phyloP scores from a whole-genome alignment of 1,139 yeast genomes.

The Yarrowia galli region DNA sequence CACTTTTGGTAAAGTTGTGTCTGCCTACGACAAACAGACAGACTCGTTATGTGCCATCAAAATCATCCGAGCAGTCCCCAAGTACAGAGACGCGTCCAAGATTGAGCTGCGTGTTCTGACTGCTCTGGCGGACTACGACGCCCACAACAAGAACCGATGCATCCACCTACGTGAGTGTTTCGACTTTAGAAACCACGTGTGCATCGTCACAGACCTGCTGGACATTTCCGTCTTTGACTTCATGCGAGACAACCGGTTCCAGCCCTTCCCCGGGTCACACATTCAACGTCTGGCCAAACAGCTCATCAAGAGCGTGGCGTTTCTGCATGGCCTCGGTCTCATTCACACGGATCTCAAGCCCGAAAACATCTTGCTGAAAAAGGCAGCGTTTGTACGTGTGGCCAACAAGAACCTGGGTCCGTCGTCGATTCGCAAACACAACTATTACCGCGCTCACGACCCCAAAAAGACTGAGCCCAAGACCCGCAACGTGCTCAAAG shows the following conservation, averaged over 20 bases:
- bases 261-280: slow-evolving; percentile 78
- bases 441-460: slow-evolving; percentile 39
- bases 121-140: slow-evolving; percentile 74
- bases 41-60: slow-evolving; percentile 84
- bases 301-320: slow-evolving; percentile 82
- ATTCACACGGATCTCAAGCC: slow-evolving; percentile 97
- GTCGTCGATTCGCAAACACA: slow-evolving; percentile 41
- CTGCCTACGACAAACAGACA: slow-evolving; percentile 57
- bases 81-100: slow-evolving; percentile 56
- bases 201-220: slow-evolving; percentile 87
- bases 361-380: slow-evolving; percentile 80
- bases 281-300: slow-evolving; percentile 90
- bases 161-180: slow-evolving; percentile 88
- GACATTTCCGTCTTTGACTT: slow-evolving; percentile 91
- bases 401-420: slow-evolving; percentile 40
- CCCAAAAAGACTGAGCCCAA: slow-evolving; percentile 39
- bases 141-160: slow-evolving; percentile 61
- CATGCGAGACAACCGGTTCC: slow-evolving; percentile 70
- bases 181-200: slow-evolving; percentile 92
- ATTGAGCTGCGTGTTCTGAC: slow-evolving; percentile 73
- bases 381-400: slow-evolving; percentile 41
- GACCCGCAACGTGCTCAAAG: slow-evolving; percentile 61
- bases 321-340: slow-evolving; percentile 84
- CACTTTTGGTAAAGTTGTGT: slow-evolving; percentile 93
- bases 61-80: slow-evolving; percentile 65